A percentile compares a stretch with the other conserved stretches of the same genome.
These are phyloP conservation scores for Oidiodendron maius DNA, from an alignment of 495 filamentous ascomycete species.

Conservation along the genomic window DNA sequence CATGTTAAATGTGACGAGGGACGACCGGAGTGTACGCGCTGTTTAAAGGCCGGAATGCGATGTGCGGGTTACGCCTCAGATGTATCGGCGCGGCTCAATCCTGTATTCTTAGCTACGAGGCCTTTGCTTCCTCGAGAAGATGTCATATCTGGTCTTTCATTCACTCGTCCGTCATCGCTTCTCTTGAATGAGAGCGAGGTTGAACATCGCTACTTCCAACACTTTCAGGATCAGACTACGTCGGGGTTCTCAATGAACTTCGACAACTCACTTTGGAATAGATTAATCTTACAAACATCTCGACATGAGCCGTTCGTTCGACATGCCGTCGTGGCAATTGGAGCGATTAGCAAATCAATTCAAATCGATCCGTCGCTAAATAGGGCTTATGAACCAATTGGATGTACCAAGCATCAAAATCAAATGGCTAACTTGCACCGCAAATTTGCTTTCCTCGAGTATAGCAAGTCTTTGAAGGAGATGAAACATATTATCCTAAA, in stretches of 20 bases:
- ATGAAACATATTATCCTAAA: background rate
- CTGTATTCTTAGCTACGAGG: no score
- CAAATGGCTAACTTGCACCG: background rate
- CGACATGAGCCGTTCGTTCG: background rate
- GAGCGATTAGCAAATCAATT: background rate
- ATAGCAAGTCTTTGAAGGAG: background rate
- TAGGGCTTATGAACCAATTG: no score
- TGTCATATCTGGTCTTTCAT: no score
- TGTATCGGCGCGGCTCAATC: no score
- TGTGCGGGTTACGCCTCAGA: no score
- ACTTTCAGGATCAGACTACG: background rate
- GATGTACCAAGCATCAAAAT: background rate
- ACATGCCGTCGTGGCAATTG: background rate
- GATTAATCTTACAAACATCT: background rate
- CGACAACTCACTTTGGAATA: conserved; percentile 1
- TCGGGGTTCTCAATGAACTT: background rate
- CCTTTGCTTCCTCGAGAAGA: no score
- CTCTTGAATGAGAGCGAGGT: background rate
- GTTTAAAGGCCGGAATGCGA: no score
- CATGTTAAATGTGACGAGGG: no score
- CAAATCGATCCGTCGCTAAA: no score
- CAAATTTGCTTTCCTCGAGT: background rate
- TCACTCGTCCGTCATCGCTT: background rate
- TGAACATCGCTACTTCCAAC: background rate
- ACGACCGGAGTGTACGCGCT: no score